A percentile compares a stretch with the other conserved stretches of the same genome.
phyloP scores from a whole-genome alignment of 164 flowering plant genomes.

The Malania oleifera region DNA sequence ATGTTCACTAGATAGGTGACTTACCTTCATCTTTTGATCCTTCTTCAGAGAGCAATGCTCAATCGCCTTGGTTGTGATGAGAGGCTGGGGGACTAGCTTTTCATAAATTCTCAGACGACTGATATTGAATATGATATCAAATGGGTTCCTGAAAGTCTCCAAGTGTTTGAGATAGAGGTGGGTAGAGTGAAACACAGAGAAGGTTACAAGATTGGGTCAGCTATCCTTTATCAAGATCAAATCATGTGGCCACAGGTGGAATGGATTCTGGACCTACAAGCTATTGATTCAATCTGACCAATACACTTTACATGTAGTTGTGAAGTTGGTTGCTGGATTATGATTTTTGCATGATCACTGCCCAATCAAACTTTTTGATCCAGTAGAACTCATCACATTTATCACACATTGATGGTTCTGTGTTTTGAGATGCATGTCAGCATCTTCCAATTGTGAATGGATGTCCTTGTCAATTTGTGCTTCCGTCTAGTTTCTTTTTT shows the following conservation, averaged over 20 bases:
- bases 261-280: constrained; percentile 10
- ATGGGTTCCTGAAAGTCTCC: constrained; percentile 6
- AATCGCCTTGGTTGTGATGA: background rate
- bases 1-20: background rate
- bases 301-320: constrained; percentile 3
- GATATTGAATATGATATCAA: constrained; percentile 7
- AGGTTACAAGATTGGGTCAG: constrained; percentile 30
- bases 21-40: constrained; percentile 40
- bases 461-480: background rate
- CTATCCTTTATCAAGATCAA: constrained; percentile 16
- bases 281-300: constrained; percentile 2
- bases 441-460: background rate
- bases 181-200: constrained; percentile 32
- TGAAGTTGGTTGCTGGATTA: constrained; percentile 4
- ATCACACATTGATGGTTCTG: background rate
- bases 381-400: too few species aligned
- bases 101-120: background rate
- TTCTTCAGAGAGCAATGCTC: constrained; percentile 1
- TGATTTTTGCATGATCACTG: background rate
- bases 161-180: constrained; percentile 8
- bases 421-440: background rate
- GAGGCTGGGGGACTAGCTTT: constrained; percentile 8
- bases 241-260: constrained; percentile 21
- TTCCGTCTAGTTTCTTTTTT: background rate
- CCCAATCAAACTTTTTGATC: too few species aligned